Evolutionary conservation across 345 rosid species (phyloP), one percentile per base, ranked within the genome.

Genomic region (Isatis tinctoria): DNA sequence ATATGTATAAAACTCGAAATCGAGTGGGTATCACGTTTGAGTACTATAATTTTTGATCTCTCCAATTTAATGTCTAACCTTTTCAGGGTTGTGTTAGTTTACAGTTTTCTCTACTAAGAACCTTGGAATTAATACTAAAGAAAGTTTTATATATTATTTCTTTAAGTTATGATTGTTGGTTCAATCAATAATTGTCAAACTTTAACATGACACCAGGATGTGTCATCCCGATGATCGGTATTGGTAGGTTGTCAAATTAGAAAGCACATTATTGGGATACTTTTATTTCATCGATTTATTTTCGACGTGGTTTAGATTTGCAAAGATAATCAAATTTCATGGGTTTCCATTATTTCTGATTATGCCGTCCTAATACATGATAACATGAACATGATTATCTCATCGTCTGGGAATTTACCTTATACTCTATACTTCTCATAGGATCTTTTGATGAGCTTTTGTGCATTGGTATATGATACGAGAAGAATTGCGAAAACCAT

Each of bases 21-120:
- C 36, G 65, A 74, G 72, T 74, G 72, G 65, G 48, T 27, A 20
- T 74, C 77, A 74, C 66, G 66, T 74, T 74, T 74, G 12, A 26
- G 22, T 35, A 56, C 22, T 13, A 64, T n/a, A 56, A 3, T n/a
- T 52, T 52, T 45, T 49, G 37, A 30, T 16, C 67, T 48, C 36
- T 48, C 33, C 5, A 26, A 26, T 13, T 13, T 5, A 7, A 28
- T 28, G 27, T 3, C 6, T 53, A 53, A 26, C 32, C 4, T 22
- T 51, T 52, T 17, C 10, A 7, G 28, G 12, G 2, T 49, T 49
- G 28, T 49, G n/a, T 49, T 22, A 8, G 53, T 20, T 18, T 18
- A 1, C 4, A 47, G 53, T 48, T 18, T 32, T 20, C 3, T 17
- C 4, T 7, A 49, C 10, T 49, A 48, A 7, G 30, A 49, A 20